These are phyloP conservation scores for Rhizopogon parksii DNA, from an alignment of 1,284 basidiomycete genomes.

Conservation along the genomic window DNA sequence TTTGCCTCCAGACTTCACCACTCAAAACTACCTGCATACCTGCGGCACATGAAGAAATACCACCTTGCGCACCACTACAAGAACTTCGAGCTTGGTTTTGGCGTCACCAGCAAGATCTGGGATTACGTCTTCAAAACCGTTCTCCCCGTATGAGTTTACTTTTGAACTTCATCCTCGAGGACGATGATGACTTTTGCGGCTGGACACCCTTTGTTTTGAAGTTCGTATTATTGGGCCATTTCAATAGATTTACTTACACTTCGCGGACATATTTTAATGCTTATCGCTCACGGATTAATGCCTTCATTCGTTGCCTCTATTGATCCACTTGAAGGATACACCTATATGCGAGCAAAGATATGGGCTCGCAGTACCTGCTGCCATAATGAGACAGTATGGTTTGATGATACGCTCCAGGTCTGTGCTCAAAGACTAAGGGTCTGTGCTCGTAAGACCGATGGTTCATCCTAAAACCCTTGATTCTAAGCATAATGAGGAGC, in stretches of 20 bases:
- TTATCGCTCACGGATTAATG: neutral
- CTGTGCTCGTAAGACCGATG: too few species aligned
- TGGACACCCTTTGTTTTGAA: neutral
- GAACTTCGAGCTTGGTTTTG: conserved; percentile 98
- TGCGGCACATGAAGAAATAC: conserved; percentile 93
- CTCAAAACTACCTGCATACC: conserved; percentile 82
- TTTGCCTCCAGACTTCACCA: conserved; percentile 63
- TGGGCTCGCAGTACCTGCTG: too few species aligned
- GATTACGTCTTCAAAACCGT: conserved; percentile 89
- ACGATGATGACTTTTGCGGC: too few species aligned
- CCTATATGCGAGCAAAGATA: neutral
- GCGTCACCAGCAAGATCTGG: conserved; percentile 96
- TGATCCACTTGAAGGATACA: neutral
- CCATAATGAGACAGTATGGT: too few species aligned
- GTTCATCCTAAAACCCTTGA: too few species aligned
- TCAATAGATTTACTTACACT: neutral
- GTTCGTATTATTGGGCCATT: neutral
- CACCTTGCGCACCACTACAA: conserved; percentile 99
- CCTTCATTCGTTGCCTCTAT: neutral
- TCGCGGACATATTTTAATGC: neutral
- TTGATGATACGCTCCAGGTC: too few species aligned
- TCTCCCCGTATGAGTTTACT: conserved; percentile 44
- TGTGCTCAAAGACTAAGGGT: too few species aligned
- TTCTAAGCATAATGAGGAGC: conserved; percentile 12
- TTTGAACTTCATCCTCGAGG: too few species aligned